phyloP scores from a whole-genome alignment of 208 protist species.

The Herpetomonas muscarum region DNA sequence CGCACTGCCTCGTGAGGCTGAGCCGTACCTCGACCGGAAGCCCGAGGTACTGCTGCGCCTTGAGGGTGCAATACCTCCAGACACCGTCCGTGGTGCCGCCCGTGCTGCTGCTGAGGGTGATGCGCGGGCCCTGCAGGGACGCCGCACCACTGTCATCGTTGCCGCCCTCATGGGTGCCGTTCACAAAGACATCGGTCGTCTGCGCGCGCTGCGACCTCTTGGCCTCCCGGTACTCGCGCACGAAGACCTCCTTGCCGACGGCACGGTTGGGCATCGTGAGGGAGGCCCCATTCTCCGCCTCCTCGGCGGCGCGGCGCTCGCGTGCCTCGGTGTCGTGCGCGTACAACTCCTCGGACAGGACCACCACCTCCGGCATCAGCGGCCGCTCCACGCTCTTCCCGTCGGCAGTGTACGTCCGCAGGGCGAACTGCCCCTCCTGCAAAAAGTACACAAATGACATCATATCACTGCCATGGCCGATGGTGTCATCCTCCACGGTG shows the following conservation, averaged over 20 bases:
- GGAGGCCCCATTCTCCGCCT: background rate
- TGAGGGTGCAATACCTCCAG: background rate
- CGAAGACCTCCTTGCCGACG: slow-evolving; percentile 31
- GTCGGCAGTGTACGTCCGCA: background rate
- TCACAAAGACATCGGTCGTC: background rate
- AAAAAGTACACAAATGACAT: background rate
- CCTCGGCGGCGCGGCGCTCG: background rate
- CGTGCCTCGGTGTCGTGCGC: slow-evolving; percentile 5
- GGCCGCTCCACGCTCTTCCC: slow-evolving; percentile 10
- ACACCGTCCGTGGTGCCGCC: background rate
- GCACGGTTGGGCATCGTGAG: background rate
- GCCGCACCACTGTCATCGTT: background rate
- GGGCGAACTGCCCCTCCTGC: slow-evolving; percentile 5
- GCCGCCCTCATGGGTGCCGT: background rate
- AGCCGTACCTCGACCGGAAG: background rate
- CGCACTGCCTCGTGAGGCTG: background rate
- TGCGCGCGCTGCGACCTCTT: slow-evolving; percentile 5
- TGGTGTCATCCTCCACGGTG: background rate
- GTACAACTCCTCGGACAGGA: slow-evolving; percentile 1
- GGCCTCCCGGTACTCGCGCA: slow-evolving; percentile 28
- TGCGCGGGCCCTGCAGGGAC: background rate
- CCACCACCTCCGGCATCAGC: slow-evolving; percentile 3
- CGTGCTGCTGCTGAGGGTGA: background rate
- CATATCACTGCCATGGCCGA: background rate
- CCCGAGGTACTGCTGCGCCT: background rate